Evolutionary conservation across 805 yeast genomes (phyloP), one percentile per base, ranked within the genome.

Genomic region (Pichia manshurica): DNA sequence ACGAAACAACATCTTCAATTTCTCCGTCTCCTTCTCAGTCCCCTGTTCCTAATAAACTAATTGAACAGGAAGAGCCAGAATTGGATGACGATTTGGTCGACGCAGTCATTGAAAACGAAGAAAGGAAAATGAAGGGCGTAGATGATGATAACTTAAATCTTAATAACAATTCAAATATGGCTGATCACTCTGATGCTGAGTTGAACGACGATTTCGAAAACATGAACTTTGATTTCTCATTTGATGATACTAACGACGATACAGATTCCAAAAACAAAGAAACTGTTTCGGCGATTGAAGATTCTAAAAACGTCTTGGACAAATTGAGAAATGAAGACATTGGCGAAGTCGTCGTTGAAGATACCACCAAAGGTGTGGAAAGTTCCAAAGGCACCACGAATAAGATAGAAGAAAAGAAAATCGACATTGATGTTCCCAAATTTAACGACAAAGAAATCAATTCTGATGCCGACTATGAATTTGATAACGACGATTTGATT

Each of bases 391-490:
- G 38, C n/a, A 36, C 34, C 2, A 19, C 42, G 5, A 58, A 54
- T 22, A 39, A 33, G 31, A 4, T 22, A 7, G 28, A 12, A 16
- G 36, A 29, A 13, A 42, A 15, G 42, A 56, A 57, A 37, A 51
- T 57, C 60, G 67, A 47, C 35, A 61, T 75, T 48, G 75, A 67
- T 49, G 82, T 77, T 3, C 83, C 82, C 15, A 74, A 71, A 52
- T 64, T 78, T 49, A 70, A 71, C 41, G 81, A 75, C 22, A 58
- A 61, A 23, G 71, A 66, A 17, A 49, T 65, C 10, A 62, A 67
- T 46, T 77, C 84, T 0, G 88, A 81, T 48, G 87, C 79, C 10
- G 90, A 81, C 56, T 81, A 82, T 55, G 82, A 77, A 54, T 72
- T 77, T 50, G 82, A 67, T 52, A 70, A 73, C 41, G 75, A 75